Evolutionary conservation across 495 filamentous ascomycete genomes (phyloP), one percentile per base, ranked within the genome.

Genomic region (Aspergillus mulundensis): DNA sequence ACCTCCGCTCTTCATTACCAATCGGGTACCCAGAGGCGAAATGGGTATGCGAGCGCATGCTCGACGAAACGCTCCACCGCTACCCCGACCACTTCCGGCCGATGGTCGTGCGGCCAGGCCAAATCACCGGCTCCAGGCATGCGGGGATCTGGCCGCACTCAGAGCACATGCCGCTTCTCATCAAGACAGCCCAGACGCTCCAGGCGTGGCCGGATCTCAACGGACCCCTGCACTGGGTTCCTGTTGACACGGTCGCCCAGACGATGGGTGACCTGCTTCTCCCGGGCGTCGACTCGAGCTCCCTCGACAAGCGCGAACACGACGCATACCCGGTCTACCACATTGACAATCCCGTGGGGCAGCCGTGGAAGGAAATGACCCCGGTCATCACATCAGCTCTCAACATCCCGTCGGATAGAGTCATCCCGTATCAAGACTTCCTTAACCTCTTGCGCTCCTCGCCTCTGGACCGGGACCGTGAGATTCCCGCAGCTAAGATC

Each of bases 311-410:
- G 12, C 1, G 45, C 6, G 45, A 48, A 15, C 45, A 24, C 3
- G 45, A 48, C n/a, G 45, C 45, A 11, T 48, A 34, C 25, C 45
- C 45, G 0, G 57, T 81, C 43, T 84, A 83, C 49, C 80, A 84
- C 60, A 74, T 84, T 53, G 81, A 84, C n/a, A 84, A 83, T 51
- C 81, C 80, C 0, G 61, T 77, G 6, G 59, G 73, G 1, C 77
- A 82, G 66, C 67, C 45, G 3, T 48, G 45, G 45, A 48, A 40
- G 49, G 34, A 39, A 32, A 40, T 51, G 49, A 23, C 34, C 6
- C 3, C 5, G 34, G 7, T 40, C 18, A 40, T 51, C 0, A 41
- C 49, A 8, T 11, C 11, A 5, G 34, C 34, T 5, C 49, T 51
- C 2, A 32, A 15, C 1, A 51, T 51, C 34, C 49, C 49, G 1